A percentile compares a stretch with the other conserved stretches of the same genome.
Conservation (phyloP, 306 rosid genomes). For the Cucumis cinereus region DNA sequence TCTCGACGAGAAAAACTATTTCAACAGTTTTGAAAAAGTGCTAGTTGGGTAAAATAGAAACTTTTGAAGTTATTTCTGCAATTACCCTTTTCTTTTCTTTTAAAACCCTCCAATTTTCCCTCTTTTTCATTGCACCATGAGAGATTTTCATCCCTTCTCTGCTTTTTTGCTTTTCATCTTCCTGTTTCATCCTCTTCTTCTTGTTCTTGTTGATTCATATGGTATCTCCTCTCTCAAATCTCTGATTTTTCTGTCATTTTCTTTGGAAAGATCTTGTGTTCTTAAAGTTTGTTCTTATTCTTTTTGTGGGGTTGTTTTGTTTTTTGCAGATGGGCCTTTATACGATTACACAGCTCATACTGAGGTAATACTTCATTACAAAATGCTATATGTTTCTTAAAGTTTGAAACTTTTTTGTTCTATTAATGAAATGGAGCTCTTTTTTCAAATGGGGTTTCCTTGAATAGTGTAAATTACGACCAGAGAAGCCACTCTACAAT, state of each 20-base stretch:
- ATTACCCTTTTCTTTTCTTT: background rate
- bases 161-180: constrained; percentile 18
- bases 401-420: background rate
- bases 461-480: constrained; percentile 49
- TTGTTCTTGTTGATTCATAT: constrained; percentile 34
- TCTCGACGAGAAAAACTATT: too few relatives aligned
- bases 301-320: background rate
- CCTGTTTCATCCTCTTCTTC: constrained; percentile 11
- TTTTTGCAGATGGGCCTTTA: constrained; percentile 66
- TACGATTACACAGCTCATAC: constrained; percentile 76
- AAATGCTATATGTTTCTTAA: background rate
- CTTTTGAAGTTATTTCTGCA: too few relatives aligned
- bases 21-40: too few relatives aligned
- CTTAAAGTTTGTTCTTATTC: background rate
- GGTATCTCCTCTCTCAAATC: constrained; percentile 29
- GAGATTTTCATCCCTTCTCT: background rate
- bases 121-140: constrained; percentile 21
- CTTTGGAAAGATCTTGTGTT: background rate
- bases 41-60: too few relatives aligned
- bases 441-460: background rate
- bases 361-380: constrained; percentile 28
- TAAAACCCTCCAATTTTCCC: background rate
- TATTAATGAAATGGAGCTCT: background rate
- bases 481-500: constrained; percentile 50
- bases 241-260: background rate